Conservation (phyloP, 768 basidiomycete genomes). For the Hericium alpestre region DNA sequence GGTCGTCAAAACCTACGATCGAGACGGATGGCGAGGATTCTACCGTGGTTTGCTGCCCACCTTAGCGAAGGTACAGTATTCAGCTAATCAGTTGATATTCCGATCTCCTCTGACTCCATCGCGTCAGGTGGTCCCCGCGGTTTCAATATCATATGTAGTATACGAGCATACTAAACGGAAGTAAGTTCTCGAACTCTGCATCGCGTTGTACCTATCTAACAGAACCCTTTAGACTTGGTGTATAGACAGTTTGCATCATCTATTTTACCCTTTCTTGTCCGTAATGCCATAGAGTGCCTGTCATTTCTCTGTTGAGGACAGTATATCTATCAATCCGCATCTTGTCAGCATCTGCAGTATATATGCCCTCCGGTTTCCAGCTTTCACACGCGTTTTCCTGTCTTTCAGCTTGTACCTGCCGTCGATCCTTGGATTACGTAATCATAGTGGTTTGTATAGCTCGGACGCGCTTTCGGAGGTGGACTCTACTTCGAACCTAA, state of each 20-base stretch:
- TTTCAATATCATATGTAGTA: conserved; percentile 94
- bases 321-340: background rate
- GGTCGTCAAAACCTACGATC: conserved; percentile 60
- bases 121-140: conserved; percentile 80
- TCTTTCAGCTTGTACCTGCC: background rate
- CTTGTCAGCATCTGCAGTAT: background rate
- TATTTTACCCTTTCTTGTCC: background rate
- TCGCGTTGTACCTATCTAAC: conserved; percentile 4
- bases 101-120: background rate
- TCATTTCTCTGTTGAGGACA: background rate
- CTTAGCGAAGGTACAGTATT: background rate
- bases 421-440: background rate
- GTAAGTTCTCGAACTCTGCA: conserved; percentile 28
- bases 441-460: background rate
- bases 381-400: background rate
- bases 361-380: background rate
- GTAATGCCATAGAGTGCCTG: background rate
- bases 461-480: background rate
- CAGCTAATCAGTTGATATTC: background rate
- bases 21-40: conserved; percentile 89
- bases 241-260: conserved; percentile 14
- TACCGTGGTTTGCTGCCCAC: conserved; percentile 30
- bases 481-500: background rate
- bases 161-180: conserved; percentile 79
- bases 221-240: conserved; percentile 38